A percentile compares a stretch with the other conserved stretches of the same genome.
These are phyloP conservation scores for Blepharisma japonicum DNA, from an alignment of 73 alveolate species.

Conservation along the genomic window DNA sequence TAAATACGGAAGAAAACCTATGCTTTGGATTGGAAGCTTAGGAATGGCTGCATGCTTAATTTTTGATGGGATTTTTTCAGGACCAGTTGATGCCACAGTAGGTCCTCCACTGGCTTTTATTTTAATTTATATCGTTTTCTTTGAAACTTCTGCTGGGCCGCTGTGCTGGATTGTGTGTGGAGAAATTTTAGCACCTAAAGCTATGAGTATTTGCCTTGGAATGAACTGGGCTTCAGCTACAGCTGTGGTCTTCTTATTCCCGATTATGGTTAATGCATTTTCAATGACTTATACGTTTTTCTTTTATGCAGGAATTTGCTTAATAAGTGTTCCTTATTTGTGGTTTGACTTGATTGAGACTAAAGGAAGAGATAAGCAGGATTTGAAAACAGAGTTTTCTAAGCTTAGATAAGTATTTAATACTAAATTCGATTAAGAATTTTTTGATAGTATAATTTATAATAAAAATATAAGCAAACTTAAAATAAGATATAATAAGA, in stretches of 20 bases:
- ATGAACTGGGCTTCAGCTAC: constrained; percentile 20
- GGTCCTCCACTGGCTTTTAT: background rate
- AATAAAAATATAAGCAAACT: too few relatives aligned
- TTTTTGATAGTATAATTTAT: too few relatives aligned
- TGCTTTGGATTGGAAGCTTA: constrained; percentile 22
- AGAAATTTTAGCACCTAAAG: constrained; percentile 33
- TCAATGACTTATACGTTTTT: background rate
- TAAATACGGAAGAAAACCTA: constrained; percentile 14
- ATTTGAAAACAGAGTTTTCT: background rate
- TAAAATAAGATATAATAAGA: too few relatives aligned
- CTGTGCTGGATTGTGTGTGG: constrained; percentile 33
- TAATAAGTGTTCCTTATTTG: background rate
- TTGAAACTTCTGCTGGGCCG: constrained; percentile 29
- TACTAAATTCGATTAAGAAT: too few relatives aligned
- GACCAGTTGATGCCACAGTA: background rate
- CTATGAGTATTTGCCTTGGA: constrained; percentile 32
- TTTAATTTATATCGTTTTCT: constrained; percentile 1
- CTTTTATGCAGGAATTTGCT: background rate
- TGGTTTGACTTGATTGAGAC: background rate
- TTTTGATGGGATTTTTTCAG: background rate
- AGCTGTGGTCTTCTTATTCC: background rate
- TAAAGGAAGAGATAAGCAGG: background rate
- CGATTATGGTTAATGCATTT: background rate
- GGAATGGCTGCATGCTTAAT: constrained; percentile 10
- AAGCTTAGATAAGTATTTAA: too few relatives aligned